Evolutionary conservation across 768 basidiomycete genomes (phyloP).

Genomic region (Amanita rubescens): DNA sequence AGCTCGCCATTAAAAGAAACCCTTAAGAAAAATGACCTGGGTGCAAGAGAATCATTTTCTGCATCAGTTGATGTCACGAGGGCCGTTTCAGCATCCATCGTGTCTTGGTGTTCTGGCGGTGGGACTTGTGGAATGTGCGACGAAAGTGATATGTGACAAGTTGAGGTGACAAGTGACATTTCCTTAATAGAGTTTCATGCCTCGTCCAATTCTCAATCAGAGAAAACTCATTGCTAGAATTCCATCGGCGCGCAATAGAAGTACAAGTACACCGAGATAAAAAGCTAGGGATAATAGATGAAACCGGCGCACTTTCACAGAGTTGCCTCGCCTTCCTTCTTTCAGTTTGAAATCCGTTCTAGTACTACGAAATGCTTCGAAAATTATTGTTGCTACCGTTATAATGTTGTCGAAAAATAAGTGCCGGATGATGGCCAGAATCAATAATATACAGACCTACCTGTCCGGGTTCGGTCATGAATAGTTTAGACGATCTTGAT

Average conservation of each 20-base stretch:
- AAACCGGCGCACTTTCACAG: too few species aligned
- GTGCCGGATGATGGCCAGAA: neutral
- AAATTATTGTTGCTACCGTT: too few species aligned
- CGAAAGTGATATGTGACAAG: neutral
- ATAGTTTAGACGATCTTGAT: too few species aligned
- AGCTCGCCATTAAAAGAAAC: neutral
- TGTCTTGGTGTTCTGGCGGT: neutral
- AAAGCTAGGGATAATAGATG: neutral
- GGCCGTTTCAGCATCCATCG: neutral
- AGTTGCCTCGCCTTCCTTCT: neutral
- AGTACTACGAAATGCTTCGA: too few species aligned
- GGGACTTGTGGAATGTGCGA: too few species aligned
- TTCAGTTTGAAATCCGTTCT: too few species aligned
- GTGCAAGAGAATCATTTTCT: neutral
- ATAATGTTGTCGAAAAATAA: neutral
- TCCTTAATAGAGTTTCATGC: too few species aligned
- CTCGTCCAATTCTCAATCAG: neutral
- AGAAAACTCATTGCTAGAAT: conserved; percentile 1
- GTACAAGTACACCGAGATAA: neutral
- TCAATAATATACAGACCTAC: neutral
- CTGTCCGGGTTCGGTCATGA: too few species aligned
- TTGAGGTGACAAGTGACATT: neutral
- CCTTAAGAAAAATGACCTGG: neutral
- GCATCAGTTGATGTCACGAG: neutral
- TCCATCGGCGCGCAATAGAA: neutral